Evolutionary conservation across 2,329 filamentous ascomycete genomes (phyloP).

Genomic region (Talaromyces sp.): DNA sequence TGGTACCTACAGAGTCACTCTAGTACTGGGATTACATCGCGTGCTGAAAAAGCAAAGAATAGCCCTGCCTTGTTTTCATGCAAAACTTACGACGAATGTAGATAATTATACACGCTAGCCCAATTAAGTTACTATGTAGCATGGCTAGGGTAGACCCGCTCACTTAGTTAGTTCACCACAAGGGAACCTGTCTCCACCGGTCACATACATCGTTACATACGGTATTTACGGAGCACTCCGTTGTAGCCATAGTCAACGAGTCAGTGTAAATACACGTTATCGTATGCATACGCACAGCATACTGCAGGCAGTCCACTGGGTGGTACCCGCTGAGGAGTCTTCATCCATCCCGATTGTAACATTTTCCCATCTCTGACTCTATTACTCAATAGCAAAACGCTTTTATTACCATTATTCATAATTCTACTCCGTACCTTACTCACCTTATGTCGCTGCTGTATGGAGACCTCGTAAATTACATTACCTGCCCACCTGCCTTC

Average conservation of each 20-base stretch:
- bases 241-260: not conserved
- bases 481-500: not conserved
- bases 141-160: not conserved
- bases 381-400: not conserved
- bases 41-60: conserved; percentile 2
- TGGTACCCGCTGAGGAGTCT: conserved; percentile 15
- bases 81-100: conserved; percentile 2
- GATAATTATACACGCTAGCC: not conserved
- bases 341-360: not conserved
- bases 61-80: conserved; percentile 7
- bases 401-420: not conserved
- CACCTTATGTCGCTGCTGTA: conserved; percentile 3
- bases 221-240: not conserved
- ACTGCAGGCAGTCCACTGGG: not conserved
- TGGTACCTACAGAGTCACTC: too few species aligned
- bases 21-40: not conserved
- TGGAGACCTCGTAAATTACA: not conserved
- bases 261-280: not conserved
- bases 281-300: not conserved
- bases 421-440: not conserved
- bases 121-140: not conserved
- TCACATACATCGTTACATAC: not conserved
- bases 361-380: not conserved
- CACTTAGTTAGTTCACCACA: not conserved
- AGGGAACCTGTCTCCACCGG: not conserved